A percentile compares a stretch with the other conserved stretches of the same genome.
These are phyloP conservation scores for Sporothrix pseudoabietina DNA, from an alignment of 2,329 filamentous ascomycete species.

Conservation along the genomic window DNA sequence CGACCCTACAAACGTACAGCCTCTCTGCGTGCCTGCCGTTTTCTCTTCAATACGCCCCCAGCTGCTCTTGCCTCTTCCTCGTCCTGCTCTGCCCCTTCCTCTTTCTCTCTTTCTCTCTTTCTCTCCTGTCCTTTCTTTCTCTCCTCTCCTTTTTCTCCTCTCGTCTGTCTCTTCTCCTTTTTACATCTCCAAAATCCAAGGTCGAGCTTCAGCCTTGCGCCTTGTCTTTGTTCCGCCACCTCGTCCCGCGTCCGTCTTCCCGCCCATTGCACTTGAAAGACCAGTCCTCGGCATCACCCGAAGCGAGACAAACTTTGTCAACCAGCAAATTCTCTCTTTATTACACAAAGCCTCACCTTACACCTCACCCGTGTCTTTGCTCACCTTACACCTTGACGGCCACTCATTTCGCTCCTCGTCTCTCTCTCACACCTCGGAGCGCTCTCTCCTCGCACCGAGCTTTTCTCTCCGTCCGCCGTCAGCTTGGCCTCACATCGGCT, in stretches of 20 bases:
- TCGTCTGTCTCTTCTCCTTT: neutral
- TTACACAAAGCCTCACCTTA: neutral
- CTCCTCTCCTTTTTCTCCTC: neutral
- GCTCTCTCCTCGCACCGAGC: neutral
- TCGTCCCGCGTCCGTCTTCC: neutral
- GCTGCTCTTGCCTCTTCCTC: neutral
- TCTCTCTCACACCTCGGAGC: neutral
- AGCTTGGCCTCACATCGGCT: slow-evolving; percentile 5
- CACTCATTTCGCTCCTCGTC: neutral
- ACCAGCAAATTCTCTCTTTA: neutral
- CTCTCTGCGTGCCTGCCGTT: neutral
- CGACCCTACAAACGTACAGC: neutral
- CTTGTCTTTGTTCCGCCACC: neutral
- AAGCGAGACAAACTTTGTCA: neutral
- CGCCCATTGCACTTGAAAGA: neutral
- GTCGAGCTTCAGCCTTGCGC: slow-evolving; percentile 9
- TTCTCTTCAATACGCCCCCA: neutral
- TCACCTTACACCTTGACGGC: neutral
- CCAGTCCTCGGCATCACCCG: slow-evolving; percentile 1
- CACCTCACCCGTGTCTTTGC: neutral
- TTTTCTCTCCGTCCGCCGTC: neutral
- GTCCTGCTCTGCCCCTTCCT: neutral
- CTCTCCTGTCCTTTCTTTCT: neutral
- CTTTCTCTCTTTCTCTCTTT: neutral
- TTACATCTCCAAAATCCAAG: neutral